These are phyloP conservation scores for Skeletonema tropicum DNA, from an alignment of 108 stramenopile species.

Conservation along the genomic window DNA sequence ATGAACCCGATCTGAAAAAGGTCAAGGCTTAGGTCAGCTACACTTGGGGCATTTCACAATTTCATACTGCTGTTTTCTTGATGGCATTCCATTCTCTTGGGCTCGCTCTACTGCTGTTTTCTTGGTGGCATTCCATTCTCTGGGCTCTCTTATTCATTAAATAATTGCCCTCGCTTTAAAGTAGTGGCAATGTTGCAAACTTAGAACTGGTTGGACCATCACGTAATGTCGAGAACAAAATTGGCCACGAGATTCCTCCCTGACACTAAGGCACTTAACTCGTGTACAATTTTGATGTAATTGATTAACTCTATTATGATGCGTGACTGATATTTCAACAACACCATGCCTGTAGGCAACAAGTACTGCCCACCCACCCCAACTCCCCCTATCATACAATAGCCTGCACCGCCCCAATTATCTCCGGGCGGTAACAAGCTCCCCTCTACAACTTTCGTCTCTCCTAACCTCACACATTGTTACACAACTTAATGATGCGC, in stretches of 20 bases:
- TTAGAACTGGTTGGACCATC: neutral
- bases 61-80: neutral
- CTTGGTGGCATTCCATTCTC: neutral
- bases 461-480: neutral
- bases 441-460: neutral
- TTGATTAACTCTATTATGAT: constrained; percentile 5
- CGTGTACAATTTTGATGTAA: constrained; percentile 6
- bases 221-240: neutral
- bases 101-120: neutral
- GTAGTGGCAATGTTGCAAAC: neutral
- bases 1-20: neutral
- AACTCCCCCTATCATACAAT: constrained; percentile 1
- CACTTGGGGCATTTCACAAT: neutral
- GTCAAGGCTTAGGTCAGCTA: neutral
- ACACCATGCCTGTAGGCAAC: neutral
- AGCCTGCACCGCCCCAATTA: neutral
- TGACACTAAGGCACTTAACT: neutral
- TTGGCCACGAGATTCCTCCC: too few relatives aligned
- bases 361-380: neutral
- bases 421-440: neutral
- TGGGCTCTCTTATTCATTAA: too few relatives aligned
- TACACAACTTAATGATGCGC: constrained; percentile 52
- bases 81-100: neutral
- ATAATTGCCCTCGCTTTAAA: too few relatives aligned
- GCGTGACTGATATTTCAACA: neutral